Evolutionary conservation across 1,139 yeast species (phyloP), one percentile per base, ranked within the genome.

Genomic region (Meyerozyma carpophila): DNA sequence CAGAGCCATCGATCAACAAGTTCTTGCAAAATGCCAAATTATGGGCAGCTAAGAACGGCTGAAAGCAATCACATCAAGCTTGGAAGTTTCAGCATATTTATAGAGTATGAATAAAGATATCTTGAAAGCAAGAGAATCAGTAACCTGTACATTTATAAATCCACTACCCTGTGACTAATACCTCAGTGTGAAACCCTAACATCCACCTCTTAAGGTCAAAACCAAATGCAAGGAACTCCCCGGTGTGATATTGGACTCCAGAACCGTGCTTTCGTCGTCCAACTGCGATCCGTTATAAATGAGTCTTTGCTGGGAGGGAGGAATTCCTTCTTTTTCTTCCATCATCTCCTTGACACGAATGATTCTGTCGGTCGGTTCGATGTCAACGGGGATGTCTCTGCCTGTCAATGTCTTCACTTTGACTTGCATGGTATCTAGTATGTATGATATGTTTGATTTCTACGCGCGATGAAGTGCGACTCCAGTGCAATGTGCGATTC

Each of bases 271-370:
- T 27, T 84, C 87, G 57, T 88, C 96, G 52, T 82, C 83, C 82
- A 93, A 79, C 67, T 91, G 97, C 56, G 90, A 87, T 18, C 98
- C 98, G 48, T 87, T 84, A 66, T 81, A 90, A 58, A 93, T 85
- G 52, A 93, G 78, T 54, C 96, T 77, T 63, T 93, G 98, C 65
- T 93, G 98, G 28, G 89, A 82, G 18, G 98, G 98, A 4, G 98
- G 97, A 47, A 93, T 93, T 4, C 98, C 98, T 63, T 93, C 98
- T 59, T 90, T 88, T 59, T 93, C 97, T 64, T 93, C 98, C 72
- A 93, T 82, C 64, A 87, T 79, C 63, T 93, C 98, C 66, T 93
- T 93, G 67, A 93, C 82, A 43, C 88, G 80, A 52, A 83, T 79
- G 48, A 91, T 84, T 59, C 76, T 81, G 58, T 89, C 95, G 8